Evolutionary conservation across 176 grass and related monocot species (phyloP).

Genomic region (Zoysia pacifica): DNA sequence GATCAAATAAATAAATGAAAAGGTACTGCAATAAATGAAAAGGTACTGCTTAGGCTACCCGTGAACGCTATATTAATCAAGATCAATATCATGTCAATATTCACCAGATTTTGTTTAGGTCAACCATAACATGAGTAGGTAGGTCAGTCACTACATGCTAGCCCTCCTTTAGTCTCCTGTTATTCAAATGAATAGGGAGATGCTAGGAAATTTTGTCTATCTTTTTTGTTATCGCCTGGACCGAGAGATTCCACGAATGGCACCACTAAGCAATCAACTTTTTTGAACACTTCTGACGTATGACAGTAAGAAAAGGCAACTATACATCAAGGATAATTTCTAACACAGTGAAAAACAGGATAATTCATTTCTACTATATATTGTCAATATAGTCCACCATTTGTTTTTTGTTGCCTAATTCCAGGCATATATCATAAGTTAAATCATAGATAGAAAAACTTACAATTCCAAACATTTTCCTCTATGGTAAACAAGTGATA

Average conservation of each 20-base stretch:
- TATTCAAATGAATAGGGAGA: constrained; percentile 24
- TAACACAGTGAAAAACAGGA: background rate
- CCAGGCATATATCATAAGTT: too few relatives aligned
- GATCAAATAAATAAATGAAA: too few relatives aligned
- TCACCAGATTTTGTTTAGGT: constrained; percentile 43
- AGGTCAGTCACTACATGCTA: constrained; percentile 43
- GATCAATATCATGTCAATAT: constrained; percentile 41
- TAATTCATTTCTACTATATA: background rate
- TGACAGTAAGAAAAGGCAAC: background rate
- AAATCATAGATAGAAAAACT: too few relatives aligned
- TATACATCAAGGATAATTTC: background rate
- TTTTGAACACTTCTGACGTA: background rate
- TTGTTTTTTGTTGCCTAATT: too few relatives aligned
- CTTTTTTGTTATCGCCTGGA: background rate
- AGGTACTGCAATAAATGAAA: too few relatives aligned
- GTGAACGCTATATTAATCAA: constrained; percentile 9
- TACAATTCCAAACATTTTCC: too few relatives aligned
- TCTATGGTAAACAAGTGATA: too few relatives aligned
- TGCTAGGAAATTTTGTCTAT: background rate
- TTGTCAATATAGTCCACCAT: too few relatives aligned
- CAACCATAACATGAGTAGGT: constrained; percentile 39
- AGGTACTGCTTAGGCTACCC: too few relatives aligned
- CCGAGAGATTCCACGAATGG: background rate
- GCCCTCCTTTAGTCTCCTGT: constrained; percentile 6
- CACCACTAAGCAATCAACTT: constrained; percentile 2